Percentiles rank a stretch among this genome's conserved stretches.
Conservation (phyloP, 73 alveolate species). For the Chromera velia region DNA sequence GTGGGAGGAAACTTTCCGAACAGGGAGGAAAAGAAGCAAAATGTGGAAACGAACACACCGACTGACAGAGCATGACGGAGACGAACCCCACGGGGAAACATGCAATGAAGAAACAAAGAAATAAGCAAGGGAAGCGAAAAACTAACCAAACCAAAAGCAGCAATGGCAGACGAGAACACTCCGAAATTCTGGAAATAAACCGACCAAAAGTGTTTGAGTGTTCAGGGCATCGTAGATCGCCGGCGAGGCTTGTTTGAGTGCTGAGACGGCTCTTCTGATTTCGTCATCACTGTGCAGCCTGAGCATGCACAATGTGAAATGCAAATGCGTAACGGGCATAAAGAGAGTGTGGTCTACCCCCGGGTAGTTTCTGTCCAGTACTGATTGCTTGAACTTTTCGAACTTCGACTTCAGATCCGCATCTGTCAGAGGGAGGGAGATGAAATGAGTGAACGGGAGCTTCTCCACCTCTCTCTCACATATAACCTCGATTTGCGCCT, state of each 20-base stretch:
- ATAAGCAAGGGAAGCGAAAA: no score
- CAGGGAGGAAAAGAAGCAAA: no score
- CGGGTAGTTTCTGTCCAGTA: not conserved
- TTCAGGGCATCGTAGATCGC: not conserved
- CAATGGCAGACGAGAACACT: no score
- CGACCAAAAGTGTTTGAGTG: not conserved
- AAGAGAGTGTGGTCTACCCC: not conserved
- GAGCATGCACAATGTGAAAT: not conserved
- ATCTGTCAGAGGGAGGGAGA: not conserved
- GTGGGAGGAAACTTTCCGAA: no score
- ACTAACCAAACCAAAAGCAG: no score
- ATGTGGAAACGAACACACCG: no score
- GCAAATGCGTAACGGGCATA: not conserved
- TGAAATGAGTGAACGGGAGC: not conserved
- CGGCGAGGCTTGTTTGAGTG: not conserved
- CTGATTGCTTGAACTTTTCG: not conserved
- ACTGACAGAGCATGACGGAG: no score
- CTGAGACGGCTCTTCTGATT: not conserved
- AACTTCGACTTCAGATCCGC: not conserved
- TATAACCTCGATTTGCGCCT: not conserved
- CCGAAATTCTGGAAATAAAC: no score
- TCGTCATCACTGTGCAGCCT: not conserved
- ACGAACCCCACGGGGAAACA: no score
- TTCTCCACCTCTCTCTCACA: not conserved
- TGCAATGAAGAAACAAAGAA: no score